Evolutionary conservation across 2,329 filamentous ascomycete genomes (phyloP), one percentile per base, ranked within the genome.

Genomic region (Dactylella cylindrospora): DNA sequence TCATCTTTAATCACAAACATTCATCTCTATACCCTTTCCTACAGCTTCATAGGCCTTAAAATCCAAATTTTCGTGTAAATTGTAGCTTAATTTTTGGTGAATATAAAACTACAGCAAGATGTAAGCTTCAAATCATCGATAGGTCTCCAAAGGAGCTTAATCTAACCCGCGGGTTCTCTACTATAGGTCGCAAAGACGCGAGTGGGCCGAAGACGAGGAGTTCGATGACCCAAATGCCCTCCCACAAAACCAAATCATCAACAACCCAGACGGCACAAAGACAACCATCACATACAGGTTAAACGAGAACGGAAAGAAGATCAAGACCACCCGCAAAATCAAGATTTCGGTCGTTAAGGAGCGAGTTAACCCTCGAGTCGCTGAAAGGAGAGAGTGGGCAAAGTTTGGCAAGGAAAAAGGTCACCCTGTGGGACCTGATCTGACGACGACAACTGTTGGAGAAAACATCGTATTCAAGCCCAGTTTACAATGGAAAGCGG

Each of bases 401-500:
- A 98, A 98, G 78, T 97, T 98, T 73, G 93, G 93, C 33, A 78
- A 84, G 59, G 90, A 91, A 72, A 88, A 87, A 73, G 91, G 89
- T 75, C 90, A 96, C 75, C 76, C 83, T 64, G 73, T 81, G 2
- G 93, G 93, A 26, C 93, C 93, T 39, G 86, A 88, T 66, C 79
- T 83, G 68, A 90, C 95, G 74, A 97, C 91, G 59, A 96, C 91
- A 52, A 89, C 84, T 32, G 86, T 97, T 33, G 93, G 88, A 71
- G 93, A 98, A 79, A 98, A 98, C 79, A 97, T 98, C 75, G 84
- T 94, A 73, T 97, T 98, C 85, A 81, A 88, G 67, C 93, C 91
- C 31, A 86, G 84, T 73, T 82, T 88, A 70, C 95, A 94, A 80
- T 98, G 90, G 90, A 91, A 90, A 79, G 84, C 87, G 72, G 88